phyloP scores from a whole-genome alignment of 768 basidiomycete genomes.

The Tubosaeta brunneosetosa region DNA sequence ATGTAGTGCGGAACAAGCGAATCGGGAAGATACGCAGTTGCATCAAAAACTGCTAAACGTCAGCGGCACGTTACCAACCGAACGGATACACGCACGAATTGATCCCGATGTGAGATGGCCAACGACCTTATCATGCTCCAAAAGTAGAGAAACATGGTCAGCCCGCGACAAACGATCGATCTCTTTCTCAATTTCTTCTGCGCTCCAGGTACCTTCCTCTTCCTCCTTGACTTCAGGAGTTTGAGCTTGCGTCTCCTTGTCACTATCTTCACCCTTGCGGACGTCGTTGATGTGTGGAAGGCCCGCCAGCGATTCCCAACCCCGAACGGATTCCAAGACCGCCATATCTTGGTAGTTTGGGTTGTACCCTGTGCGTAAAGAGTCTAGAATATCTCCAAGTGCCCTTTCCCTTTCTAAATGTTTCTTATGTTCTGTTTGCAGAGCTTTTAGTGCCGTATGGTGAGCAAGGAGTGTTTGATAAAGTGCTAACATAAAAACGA shows the following conservation, averaged over 20 bases:
- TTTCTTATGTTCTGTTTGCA: conserved; percentile 66
- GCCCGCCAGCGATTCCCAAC: conserved; percentile 76
- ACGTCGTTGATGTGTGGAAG: conserved; percentile 70
- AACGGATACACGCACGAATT: conserved; percentile 45
- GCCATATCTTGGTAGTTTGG: conserved; percentile 99
- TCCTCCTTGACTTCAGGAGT: conserved; percentile 34
- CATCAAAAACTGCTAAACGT: conserved; percentile 61
- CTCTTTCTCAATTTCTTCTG: conserved; percentile 52
- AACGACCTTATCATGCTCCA: conserved; percentile 73
- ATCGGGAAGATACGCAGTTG: conserved; percentile 84
- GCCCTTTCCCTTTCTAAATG: conserved; percentile 71
- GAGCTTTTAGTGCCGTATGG: conserved; percentile 67
- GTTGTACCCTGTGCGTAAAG: conserved; percentile 84
- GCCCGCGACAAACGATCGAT: conserved; percentile 52
- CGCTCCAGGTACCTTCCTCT: conserved; percentile 56
- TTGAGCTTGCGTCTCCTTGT: conserved; percentile 27
- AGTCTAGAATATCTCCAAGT: conserved; percentile 77
- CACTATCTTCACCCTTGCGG: conserved; percentile 43
- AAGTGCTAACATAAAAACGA: conserved; percentile 50
- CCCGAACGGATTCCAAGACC: conserved; percentile 91
- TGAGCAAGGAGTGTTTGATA: conserved; percentile 74
- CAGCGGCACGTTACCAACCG: neutral
- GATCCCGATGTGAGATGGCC: conserved; percentile 44
- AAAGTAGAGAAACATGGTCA: conserved; percentile 70
- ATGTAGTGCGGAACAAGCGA: conserved; percentile 70